Conservation (phyloP, 2,329 filamentous ascomycete genomes). For the Fusarium sp. region DNA sequence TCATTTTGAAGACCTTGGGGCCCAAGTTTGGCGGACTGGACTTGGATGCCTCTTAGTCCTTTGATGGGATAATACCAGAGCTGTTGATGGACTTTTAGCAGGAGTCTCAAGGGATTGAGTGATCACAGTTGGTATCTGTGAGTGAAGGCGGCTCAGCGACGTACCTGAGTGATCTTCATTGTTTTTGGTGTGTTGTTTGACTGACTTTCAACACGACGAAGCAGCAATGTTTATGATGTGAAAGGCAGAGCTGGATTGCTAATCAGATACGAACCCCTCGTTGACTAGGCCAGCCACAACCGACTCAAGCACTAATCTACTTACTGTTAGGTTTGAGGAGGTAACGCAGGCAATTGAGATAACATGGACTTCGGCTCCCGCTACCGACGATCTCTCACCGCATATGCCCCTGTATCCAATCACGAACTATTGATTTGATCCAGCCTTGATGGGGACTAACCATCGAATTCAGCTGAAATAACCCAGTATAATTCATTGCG, state of each 20-base stretch:
- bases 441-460: not conserved
- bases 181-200: slow-evolving; percentile 5
- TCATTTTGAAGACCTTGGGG: slow-evolving; percentile 75
- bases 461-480: not conserved
- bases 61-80: slow-evolving; percentile 82
- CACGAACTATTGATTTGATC: not conserved
- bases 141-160: not conserved
- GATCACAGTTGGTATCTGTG: not conserved
- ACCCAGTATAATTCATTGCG: not conserved
- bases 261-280: slow-evolving; percentile 33
- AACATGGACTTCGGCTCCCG: slow-evolving; percentile 7
- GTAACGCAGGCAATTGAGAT: slow-evolving; percentile 11
- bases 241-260: slow-evolving; percentile 22
- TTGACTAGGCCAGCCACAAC: slow-evolving; percentile 22
- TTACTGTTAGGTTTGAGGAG: not conserved
- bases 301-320: slow-evolving; percentile 8
- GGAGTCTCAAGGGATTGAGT: not conserved
- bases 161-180: slow-evolving; percentile 52
- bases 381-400: slow-evolving; percentile 5
- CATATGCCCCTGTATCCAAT: not conserved
- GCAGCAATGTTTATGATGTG: slow-evolving; percentile 18
- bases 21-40: slow-evolving; percentile 66
- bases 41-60: slow-evolving; percentile 71
- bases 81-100: slow-evolving; percentile 38
- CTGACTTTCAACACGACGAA: slow-evolving; percentile 5